A percentile compares a stretch with the other conserved stretches of the same genome.
Conservation (phyloP, 2,329 filamentous ascomycete species). For the Fusarium sp. region DNA sequence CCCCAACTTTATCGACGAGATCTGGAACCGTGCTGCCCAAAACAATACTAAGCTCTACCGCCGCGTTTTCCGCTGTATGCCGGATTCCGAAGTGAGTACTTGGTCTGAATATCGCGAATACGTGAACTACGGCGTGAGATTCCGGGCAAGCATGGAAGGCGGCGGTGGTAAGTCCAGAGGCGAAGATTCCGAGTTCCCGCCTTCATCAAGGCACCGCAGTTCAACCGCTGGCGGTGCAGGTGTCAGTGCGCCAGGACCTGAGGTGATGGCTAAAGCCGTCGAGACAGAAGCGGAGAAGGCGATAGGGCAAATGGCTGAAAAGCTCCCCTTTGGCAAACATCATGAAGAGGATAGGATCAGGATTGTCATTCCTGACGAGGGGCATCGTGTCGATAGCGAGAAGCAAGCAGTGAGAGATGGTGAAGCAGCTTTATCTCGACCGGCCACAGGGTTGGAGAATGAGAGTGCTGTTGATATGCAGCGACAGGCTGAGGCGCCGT, state of each 20-base stretch:
- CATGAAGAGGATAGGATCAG: constrained; percentile 46
- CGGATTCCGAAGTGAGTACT: constrained; percentile 90
- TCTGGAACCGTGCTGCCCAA: constrained; percentile 85
- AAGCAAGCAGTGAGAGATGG: constrained; percentile 51
- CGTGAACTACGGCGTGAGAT: constrained; percentile 77
- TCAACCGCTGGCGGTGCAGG: constrained; percentile 52
- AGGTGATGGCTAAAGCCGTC: constrained; percentile 49
- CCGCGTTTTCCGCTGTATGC: constrained; percentile 95
- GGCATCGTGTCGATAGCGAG: constrained; percentile 49
- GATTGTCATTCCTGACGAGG: constrained; percentile 47
- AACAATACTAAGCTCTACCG: constrained; percentile 98
- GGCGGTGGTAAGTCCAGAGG: constrained; percentile 61
- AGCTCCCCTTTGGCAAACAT: constrained; percentile 30
- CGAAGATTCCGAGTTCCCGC: constrained; percentile 61
- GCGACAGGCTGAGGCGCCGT: constrained; percentile 50
- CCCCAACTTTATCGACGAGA: constrained; percentile 82
- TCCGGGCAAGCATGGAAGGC: constrained; percentile 72
- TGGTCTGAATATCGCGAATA: constrained; percentile 95
- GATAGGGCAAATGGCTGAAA: constrained; percentile 43
- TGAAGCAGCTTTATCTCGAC: constrained; percentile 23
- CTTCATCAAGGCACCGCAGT: constrained; percentile 46
- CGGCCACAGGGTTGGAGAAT: constrained; percentile 35
- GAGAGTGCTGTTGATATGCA: constrained; percentile 40
- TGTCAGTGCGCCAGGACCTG: constrained; percentile 55
- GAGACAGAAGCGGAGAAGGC: constrained; percentile 49